These are phyloP conservation scores for Candida sp. DNA, from an alignment of 1,139 yeast species.

Conservation along the genomic window DNA sequence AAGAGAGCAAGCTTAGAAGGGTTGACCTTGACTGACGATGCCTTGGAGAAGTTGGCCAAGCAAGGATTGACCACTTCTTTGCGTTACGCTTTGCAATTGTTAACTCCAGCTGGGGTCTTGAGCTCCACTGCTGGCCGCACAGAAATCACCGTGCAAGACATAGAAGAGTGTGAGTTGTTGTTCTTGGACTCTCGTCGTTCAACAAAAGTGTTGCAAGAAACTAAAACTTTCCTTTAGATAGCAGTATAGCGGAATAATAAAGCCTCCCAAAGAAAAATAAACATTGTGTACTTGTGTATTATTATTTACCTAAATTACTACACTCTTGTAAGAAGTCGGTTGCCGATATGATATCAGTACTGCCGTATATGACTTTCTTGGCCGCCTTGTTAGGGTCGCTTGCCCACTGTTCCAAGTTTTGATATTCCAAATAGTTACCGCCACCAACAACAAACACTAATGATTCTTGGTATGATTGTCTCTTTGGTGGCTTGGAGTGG, in stretches of 20 bases:
- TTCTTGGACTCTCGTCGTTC: conserved; percentile 92
- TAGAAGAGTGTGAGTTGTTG: conserved; percentile 85
- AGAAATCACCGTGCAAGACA: conserved; percentile 71
- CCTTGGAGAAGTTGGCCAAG: conserved; percentile 71
- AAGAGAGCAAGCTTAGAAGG: conserved; percentile 83
- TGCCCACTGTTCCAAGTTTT: conserved; percentile 89
- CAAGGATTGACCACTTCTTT: conserved; percentile 79
- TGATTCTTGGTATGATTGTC: conserved; percentile 81
- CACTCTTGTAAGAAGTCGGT: conserved; percentile 77
- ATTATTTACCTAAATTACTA: conserved; percentile 50
- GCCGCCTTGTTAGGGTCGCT: conserved; percentile 40
- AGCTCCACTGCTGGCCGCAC: conserved; percentile 74
- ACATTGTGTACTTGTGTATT: neutral
- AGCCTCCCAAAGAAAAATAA: neutral
- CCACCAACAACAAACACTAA: conserved; percentile 96
- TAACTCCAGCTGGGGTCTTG: conserved; percentile 90
- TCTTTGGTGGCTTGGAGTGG: conserved; percentile 85
- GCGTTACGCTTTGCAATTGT: conserved; percentile 89
- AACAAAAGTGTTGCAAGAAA: conserved; percentile 70
- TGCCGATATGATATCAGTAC: conserved; percentile 84
- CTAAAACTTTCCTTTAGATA: conserved; percentile 48
- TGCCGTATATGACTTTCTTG: conserved; percentile 76
- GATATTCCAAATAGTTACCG: conserved; percentile 93
- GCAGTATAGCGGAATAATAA: neutral
- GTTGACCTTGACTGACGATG: conserved; percentile 64